A percentile compares a stretch with the other conserved stretches of the same genome.
phyloP scores from a whole-genome alignment of 331 rosid genomes.

The Cydonia oblonga region DNA sequence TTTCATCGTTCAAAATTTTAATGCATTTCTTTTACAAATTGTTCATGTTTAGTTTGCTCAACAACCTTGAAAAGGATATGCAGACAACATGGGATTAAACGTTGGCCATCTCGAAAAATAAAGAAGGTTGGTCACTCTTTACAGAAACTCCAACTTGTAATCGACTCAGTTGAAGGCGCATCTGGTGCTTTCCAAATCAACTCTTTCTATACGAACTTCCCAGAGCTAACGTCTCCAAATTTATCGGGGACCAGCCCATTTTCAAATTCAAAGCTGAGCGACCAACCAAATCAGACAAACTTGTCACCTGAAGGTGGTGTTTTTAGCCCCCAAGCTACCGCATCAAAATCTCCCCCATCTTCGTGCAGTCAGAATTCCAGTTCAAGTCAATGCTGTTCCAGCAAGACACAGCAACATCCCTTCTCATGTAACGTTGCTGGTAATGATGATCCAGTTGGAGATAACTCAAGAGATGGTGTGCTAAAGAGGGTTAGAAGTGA shows the following conservation, averaged over 20 bases:
- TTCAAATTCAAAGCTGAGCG: slow-evolving; percentile 47
- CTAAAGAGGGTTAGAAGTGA: slow-evolving; percentile 68
- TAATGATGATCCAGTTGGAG: slow-evolving; percentile 34
- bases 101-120: slow-evolving; percentile 96
- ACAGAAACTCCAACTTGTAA: slow-evolving; percentile 81
- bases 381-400: slow-evolving; percentile 78
- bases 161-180: slow-evolving; percentile 83
- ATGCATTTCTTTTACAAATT: slow-evolving; percentile 3
- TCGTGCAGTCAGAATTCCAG: slow-evolving; percentile 59
- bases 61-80: slow-evolving; percentile 93
- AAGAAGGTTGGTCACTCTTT: slow-evolving; percentile 98
- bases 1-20: not conserved
- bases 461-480: slow-evolving; percentile 21
- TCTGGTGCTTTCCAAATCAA: slow-evolving; percentile 77
- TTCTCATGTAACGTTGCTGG: slow-evolving; percentile 14
- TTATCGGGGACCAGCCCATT: slow-evolving; percentile 34
- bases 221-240: slow-evolving; percentile 66
- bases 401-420: slow-evolving; percentile 38
- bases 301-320: slow-evolving; percentile 28
- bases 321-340: slow-evolving; percentile 33
- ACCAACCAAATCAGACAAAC: slow-evolving; percentile 28
- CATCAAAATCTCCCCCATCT: slow-evolving; percentile 56
- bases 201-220: slow-evolving; percentile 71
- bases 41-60: slow-evolving; percentile 56
- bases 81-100: slow-evolving; percentile 88